Evolutionary conservation across 1,139 yeast genomes (phyloP).

Genomic region (Debaryomyces fabryi): DNA sequence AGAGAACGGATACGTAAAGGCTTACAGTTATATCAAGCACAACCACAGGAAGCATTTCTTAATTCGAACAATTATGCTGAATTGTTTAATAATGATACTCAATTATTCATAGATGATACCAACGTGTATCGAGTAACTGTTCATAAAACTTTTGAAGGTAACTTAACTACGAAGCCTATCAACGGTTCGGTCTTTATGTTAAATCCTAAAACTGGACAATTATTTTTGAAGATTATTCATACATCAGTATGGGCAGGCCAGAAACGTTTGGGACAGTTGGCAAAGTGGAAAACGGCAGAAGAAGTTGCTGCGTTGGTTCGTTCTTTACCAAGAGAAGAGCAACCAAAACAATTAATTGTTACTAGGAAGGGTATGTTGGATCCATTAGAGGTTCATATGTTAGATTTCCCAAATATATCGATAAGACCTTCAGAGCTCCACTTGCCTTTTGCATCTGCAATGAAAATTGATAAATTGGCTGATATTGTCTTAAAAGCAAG

Average conservation of each 20-base stretch:
- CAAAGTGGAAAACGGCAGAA: constrained; percentile 98
- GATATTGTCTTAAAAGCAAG: constrained; percentile 83
- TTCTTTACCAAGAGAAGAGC: constrained; percentile 90
- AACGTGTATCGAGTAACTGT: constrained; percentile 94
- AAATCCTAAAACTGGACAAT: constrained; percentile 88
- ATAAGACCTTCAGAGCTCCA: constrained; percentile 88
- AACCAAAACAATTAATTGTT: constrained; percentile 88
- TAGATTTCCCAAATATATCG: constrained; percentile 91
- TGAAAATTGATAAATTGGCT: constrained; percentile 79
- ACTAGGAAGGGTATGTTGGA: constrained; percentile 91
- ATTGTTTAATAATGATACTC: constrained; percentile 79
- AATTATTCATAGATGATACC: constrained; percentile 86
- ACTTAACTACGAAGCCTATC: constrained; percentile 86
- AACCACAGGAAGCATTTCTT: constrained; percentile 89
- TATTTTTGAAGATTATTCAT: constrained; percentile 86
- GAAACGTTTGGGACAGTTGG: constrained; percentile 87
- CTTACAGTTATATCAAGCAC: constrained; percentile 88
- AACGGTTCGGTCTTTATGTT: constrained; percentile 92
- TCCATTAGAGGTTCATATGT: constrained; percentile 95
- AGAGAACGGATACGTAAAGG: constrained; percentile 95
- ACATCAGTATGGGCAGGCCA: constrained; percentile 98
- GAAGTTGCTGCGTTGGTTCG: constrained; percentile 91
- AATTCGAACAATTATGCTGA: constrained; percentile 91
- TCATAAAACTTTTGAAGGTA: constrained; percentile 92
- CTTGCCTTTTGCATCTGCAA: constrained; percentile 85